Evolutionary conservation across 768 basidiomycete genomes (phyloP), one percentile per base, ranked within the genome.

Genomic region (Kockovaella imperatae): DNA sequence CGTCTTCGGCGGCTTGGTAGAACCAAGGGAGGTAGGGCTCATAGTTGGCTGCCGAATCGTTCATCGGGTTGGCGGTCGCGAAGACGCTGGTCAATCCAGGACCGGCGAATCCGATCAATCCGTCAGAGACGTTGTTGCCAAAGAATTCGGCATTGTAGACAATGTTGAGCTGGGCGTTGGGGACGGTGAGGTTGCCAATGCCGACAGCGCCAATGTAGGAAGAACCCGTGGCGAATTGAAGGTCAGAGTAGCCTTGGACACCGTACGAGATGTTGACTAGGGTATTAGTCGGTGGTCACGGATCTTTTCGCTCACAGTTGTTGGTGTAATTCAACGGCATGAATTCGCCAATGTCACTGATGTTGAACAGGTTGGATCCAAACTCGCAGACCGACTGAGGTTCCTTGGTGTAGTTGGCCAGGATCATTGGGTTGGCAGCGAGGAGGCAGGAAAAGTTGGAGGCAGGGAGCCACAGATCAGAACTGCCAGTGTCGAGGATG

Each of bases 201-300:
- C 10, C 23, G 25, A 45, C 44, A 6, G 8, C 34, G 13, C 18
- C 44, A 17, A 17, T 30, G 21, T 21, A 6, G 8, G 29, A 26
- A 21, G n/a, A 45, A 7, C 44, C 44, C 7, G 26, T 35, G 21
- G 34, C 31, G 23, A 26, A 38, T 20, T 38, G n/a, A 13, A 26
- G 29, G 21, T 30, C 26, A n/a, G n/a, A n/a, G n/a, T n/a, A n/a
- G n/a, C n/a, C n/a, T n/a, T n/a, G n/a, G n/a, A n/a, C n/a, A 7
- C 44, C 44, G 21, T 45, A 45, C 11, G 44, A 21, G 44, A 45
- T 45, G 31, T 45, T 45, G 31, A 45, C n/a, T n/a, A n/a, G n/a
- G n/a, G n/a, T n/a, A n/a, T n/a, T n/a, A n/a, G n/a, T n/a, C n/a
- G n/a, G n/a, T n/a, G n/a, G n/a, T n/a, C n/a, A n/a, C n/a, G n/a